Evolutionary conservation across 192 early-diverging fungal species (phyloP).

Genomic region (Coemansia sp.): DNA sequence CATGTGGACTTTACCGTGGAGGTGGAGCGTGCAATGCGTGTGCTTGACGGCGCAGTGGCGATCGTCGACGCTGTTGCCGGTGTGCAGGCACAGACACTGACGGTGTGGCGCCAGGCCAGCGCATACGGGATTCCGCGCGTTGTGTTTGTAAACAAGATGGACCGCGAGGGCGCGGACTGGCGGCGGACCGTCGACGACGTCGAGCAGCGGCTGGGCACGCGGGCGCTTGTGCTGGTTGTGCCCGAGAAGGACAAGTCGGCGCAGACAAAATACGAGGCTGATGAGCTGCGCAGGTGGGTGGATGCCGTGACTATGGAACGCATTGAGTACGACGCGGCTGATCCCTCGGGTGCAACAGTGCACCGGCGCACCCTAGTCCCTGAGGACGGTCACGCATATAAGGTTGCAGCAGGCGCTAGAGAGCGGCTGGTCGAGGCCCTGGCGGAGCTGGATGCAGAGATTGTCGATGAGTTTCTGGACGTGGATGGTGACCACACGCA

Average conservation of each 20-base stretch:
- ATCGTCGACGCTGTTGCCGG: constrained; percentile 95
- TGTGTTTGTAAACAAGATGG: constrained; percentile 96
- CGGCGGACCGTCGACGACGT: constrained; percentile 48
- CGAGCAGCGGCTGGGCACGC: constrained; percentile 54
- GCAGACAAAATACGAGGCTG: not conserved
- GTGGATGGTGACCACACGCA: constrained; percentile 72
- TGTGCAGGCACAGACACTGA: constrained; percentile 97
- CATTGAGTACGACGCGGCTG: constrained; percentile 15
- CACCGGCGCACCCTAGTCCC: not conserved
- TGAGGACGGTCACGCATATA: constrained; percentile 29
- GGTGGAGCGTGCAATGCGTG: constrained; percentile 85
- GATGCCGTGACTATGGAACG: constrained; percentile 73
- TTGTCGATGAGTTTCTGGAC: constrained; percentile 80
- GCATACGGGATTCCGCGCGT: constrained; percentile 79
- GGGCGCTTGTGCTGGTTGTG: constrained; percentile 71
- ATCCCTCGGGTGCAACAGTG: constrained; percentile 24
- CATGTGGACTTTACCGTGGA: constrained; percentile 97
- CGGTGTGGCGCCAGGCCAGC: constrained; percentile 87
- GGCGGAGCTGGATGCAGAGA: constrained; percentile 75
- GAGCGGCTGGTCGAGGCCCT: constrained; percentile 76
- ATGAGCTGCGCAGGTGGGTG: constrained; percentile 60
- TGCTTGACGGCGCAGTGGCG: constrained; percentile 92
- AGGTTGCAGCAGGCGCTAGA: constrained; percentile 58
- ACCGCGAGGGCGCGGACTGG: constrained; percentile 70
- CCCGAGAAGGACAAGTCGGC: constrained; percentile 50